These are phyloP conservation scores for Lindgomyces ingoldianus DNA, from an alignment of 495 filamentous ascomycete species.

Conservation along the genomic window DNA sequence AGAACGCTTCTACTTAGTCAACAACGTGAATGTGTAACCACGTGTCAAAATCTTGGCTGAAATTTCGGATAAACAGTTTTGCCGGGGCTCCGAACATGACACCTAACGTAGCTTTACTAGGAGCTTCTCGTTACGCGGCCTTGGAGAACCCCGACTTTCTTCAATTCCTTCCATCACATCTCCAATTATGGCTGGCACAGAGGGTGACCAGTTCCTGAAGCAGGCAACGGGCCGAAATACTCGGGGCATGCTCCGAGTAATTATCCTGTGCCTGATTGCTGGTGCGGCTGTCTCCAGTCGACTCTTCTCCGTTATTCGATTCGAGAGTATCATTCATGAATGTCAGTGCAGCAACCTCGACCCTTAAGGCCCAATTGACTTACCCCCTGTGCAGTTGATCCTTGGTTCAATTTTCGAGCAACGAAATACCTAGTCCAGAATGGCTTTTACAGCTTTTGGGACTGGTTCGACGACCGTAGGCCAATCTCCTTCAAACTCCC, in stretches of 20 bases:
- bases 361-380: conserved; percentile 29
- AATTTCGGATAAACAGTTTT: conserved; percentile 2
- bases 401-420: conserved; percentile 99
- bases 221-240: conserved; percentile 71
- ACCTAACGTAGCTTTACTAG: conserved; percentile 14
- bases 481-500: conserved; percentile 15
- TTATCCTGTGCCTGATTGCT: conserved; percentile 91
- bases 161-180: conserved; percentile 14
- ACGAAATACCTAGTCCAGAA: conserved; percentile 96
- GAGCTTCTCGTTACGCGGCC: conserved; percentile 27
- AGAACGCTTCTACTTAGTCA: too few species aligned
- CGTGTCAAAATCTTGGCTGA: background rate
- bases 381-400: conserved; percentile 72
- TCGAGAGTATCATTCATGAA: conserved; percentile 99
- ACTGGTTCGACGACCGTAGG: conserved; percentile 99
- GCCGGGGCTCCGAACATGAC: conserved; percentile 11
- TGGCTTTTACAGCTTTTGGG: conserved; percentile 99
- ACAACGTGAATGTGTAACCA: background rate
- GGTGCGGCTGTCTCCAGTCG: conserved; percentile 90
- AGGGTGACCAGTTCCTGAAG: conserved; percentile 61
- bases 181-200: conserved; percentile 30
- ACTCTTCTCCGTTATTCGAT: conserved; percentile 98
- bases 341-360: conserved; percentile 60
- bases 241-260: conserved; percentile 80
- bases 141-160: conserved; percentile 12